Evolutionary conservation across 257 asterid species (phyloP), one percentile per base, ranked within the genome.

Genomic region (Gentiana straminea): DNA sequence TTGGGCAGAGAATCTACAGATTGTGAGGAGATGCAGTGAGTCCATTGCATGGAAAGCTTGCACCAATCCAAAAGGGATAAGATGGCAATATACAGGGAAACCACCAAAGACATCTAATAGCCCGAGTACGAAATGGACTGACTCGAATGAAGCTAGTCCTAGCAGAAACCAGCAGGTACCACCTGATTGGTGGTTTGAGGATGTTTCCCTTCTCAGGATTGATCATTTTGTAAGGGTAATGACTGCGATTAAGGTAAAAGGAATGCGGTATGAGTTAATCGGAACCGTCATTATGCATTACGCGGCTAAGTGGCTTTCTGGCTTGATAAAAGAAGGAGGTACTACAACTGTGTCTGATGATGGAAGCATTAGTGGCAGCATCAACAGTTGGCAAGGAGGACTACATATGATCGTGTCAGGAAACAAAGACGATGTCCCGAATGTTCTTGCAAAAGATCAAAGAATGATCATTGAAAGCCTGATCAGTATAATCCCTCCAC

Each of bases 21-120:
- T 91, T 34, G 96, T 91, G 4, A 55, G 98, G 32, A 73, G 96
- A 58, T 91, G 95, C 57, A 83, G 98, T 39, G 98, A 91, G 69
- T 91, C 98, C 0, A 91, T 91, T 12, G 98, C 98, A 0, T 91
- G 96, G 98, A 91, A 91, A 61, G 95, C 98, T 49, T 87, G 98
- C 55, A 94, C 98, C 2, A 91, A 91, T 56, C 98, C 98, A 0
- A 91, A 87, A 59, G 98, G 98, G 2, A 91, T 91, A 58, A 74
- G 78, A 67, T 91, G 98, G 98, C 98, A 84, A 10, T 86, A 86
- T 45, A 86, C 98, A 0, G 96, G 96, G 11, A 77, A 70, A 60
- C 72, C 77, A 13, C 66, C 64, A 0, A 76, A 84, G n/a, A 80
- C 63, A 15, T 83, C 97, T 3, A 24, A 24, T 24, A 5, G 8